These are phyloP conservation scores for Aspergillus udagawae DNA, from an alignment of 2,329 filamentous ascomycete species.

Conservation along the genomic window DNA sequence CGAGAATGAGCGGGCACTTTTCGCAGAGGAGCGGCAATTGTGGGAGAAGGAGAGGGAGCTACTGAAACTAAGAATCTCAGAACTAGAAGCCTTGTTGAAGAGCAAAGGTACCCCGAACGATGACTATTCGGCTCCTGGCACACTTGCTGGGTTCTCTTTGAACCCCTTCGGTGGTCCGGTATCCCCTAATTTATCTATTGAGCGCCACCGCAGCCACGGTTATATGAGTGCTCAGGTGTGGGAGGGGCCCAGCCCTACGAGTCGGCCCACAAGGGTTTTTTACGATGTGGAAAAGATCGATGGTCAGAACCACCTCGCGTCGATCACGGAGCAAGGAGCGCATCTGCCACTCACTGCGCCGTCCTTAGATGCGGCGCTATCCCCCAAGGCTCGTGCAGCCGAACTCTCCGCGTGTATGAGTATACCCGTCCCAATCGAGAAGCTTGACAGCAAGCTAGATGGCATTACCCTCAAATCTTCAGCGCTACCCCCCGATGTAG, in stretches of 20 bases:
- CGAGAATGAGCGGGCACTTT: conserved; percentile 38
- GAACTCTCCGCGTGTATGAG: conserved; percentile 29
- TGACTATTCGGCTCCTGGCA: conserved; percentile 8
- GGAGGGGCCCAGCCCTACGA: conserved; percentile 40
- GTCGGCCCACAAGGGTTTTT: conserved; percentile 43
- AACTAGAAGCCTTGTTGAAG: conserved; percentile 36
- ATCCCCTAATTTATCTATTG: background rate
- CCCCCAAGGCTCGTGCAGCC: conserved; percentile 30
- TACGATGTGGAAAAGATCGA: conserved; percentile 29
- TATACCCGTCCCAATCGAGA: conserved; percentile 43
- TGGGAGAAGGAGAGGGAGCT: conserved; percentile 44
- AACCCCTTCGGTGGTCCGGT: conserved; percentile 15
- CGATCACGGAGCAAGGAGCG: conserved; percentile 29
- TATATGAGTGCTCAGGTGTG: conserved; percentile 34
- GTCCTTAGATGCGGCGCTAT: conserved; percentile 40
- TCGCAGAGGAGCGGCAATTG: conserved; percentile 40
- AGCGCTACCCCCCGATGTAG: conserved; percentile 40
- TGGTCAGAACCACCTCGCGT: conserved; percentile 19
- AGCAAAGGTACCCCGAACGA: conserved; percentile 7
- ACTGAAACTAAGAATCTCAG: conserved; percentile 38
- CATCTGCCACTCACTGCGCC: conserved; percentile 17
- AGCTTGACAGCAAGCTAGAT: conserved; percentile 44
- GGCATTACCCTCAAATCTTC: conserved; percentile 47
- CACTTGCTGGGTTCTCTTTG: conserved; percentile 4
- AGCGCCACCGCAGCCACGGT: conserved; percentile 2